phyloP scores from a whole-genome alignment of 2,329 filamentous ascomycete genomes.

The Thelonectria rubi region DNA sequence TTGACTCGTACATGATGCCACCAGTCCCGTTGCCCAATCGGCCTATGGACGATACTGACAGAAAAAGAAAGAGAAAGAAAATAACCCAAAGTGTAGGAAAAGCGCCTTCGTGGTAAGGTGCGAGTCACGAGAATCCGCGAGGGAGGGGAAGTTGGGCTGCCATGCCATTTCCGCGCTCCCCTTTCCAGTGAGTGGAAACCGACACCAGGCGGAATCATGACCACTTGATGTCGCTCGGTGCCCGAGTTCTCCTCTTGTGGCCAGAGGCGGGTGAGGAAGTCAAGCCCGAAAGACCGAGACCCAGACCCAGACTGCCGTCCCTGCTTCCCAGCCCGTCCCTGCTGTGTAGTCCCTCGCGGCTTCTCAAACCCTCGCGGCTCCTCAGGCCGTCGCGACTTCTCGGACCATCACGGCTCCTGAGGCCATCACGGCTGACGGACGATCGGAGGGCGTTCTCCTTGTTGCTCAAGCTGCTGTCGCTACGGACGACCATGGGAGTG shows the following conservation, averaged over 20 bases:
- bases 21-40: background rate
- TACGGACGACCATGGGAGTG: conserved; percentile 47
- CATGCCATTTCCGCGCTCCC: background rate
- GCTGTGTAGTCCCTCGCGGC: conserved; percentile 3
- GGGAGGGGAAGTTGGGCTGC: background rate
- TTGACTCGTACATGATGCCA: background rate
- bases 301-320: conserved; percentile 29
- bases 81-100: background rate
- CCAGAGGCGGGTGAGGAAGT: conserved; percentile 19
- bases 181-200: background rate
- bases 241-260: conserved; percentile 41
- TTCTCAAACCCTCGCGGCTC: background rate
- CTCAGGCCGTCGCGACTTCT: conserved; percentile 31
- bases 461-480: conserved; percentile 52
- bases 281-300: conserved; percentile 28
- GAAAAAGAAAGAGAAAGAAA: background rate
- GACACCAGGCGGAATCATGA: conserved; percentile 21
- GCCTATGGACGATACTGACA: background rate
- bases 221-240: conserved; percentile 42
- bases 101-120: background rate
- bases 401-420: conserved; percentile 32
- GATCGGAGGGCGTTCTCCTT: conserved; percentile 49
- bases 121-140: background rate
- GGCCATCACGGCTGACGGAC: conserved; percentile 34
- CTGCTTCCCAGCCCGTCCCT: conserved; percentile 37